Conservation (phyloP, 179 eudicot species). For the Carnegiea gigantea region DNA sequence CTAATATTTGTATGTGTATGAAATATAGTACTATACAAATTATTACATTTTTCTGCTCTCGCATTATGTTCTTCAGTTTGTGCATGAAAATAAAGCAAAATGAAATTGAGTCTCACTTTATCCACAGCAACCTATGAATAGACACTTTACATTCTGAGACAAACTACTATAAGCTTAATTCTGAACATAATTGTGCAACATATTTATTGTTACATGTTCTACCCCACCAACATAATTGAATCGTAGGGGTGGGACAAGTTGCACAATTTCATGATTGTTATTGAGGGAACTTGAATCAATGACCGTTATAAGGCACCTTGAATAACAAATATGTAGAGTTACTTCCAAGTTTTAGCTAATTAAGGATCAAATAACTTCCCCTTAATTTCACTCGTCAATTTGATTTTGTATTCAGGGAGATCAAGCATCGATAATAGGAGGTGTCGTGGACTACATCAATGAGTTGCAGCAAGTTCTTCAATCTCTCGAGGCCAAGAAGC, state of each 20-base stretch:
- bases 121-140: not conserved
- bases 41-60: not conserved
- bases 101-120: not conserved
- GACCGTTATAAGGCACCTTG: not conserved
- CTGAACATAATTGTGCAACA: not conserved
- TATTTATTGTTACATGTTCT: not conserved
- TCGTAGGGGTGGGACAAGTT: not conserved
- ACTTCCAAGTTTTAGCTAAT: not conserved
- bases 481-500: constrained; percentile 84
- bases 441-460: constrained; percentile 81
- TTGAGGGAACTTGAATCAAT: not conserved
- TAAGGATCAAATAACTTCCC: not conserved
- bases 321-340: not conserved
- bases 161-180: not conserved
- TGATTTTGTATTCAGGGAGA: constrained; percentile 53
- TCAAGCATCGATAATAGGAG: constrained; percentile 96
- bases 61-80: not conserved
- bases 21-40: not conserved
- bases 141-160: not conserved
- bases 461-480: constrained; percentile 84
- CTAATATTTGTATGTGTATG: not conserved
- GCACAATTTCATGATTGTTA: not conserved
- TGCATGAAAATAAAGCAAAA: not conserved
- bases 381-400: not conserved
- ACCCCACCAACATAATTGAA: not conserved